Evolutionary conservation across 441 rosid species (phyloP).

Genomic region (Pelargonium myrrhifolium): DNA sequence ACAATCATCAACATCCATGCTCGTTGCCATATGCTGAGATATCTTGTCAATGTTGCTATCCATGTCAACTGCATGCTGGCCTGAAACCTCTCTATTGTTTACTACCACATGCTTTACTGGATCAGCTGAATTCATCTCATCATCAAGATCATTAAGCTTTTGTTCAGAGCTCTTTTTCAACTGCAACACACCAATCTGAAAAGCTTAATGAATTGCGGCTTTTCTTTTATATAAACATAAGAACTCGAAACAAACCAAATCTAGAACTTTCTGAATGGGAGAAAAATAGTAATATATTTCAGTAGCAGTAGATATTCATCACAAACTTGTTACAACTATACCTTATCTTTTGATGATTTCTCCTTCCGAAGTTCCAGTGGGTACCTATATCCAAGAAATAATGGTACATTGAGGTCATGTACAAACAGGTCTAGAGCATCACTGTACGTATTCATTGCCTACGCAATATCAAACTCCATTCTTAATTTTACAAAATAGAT

Average conservation of each 20-base stretch:
- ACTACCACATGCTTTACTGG: slow-evolving; percentile 27
- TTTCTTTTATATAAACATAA: not conserved
- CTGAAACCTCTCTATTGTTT: slow-evolving; percentile 30
- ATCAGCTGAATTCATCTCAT: slow-evolving; percentile 36
- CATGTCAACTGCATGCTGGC: slow-evolving; percentile 35
- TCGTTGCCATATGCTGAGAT: slow-evolving; percentile 39
- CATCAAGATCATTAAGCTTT: slow-evolving; percentile 27
- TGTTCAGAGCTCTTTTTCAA: slow-evolving; percentile 46
- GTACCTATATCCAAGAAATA: slow-evolving; percentile 48
- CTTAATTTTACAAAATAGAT: not conserved
- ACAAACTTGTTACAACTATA: slow-evolving; percentile 18
- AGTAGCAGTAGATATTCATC: slow-evolving; percentile 3
- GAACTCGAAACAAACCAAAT: not conserved
- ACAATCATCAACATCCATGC: slow-evolving; percentile 33
- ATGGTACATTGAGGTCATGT: slow-evolving; percentile 4
- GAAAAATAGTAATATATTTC: not conserved
- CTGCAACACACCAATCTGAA: slow-evolving; percentile 36
- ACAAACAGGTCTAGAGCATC: not conserved
- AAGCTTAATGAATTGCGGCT: not conserved
- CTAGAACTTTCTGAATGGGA: slow-evolving; percentile 6
- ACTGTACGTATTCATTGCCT: not conserved
- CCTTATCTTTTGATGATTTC: slow-evolving; percentile 87
- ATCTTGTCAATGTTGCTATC: slow-evolving; percentile 45
- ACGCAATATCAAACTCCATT: not conserved
- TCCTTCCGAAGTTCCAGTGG: slow-evolving; percentile 91